Evolutionary conservation across 73 alveolate genomes (phyloP), one percentile per base, ranked within the genome.

Genomic region (Stentor coeruleus): DNA sequence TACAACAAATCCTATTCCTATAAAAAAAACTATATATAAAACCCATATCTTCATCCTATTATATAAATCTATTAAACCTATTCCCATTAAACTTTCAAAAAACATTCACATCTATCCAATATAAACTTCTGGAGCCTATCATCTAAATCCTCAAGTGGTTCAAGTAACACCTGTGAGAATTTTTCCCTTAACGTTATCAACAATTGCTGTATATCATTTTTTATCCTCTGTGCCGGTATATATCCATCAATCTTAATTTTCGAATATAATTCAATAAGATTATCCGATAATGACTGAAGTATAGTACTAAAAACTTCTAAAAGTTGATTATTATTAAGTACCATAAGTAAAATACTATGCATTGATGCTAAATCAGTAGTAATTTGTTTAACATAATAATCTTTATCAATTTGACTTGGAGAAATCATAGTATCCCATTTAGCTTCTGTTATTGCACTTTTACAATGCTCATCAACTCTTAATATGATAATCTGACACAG

Each of bases 351-450:
- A 33, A 66, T 66, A 40, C 79, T 66, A 40, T 66, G n/a, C 79
- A 66, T 66, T 14, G 79, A 66, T 14, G 79, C 11, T 40, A 66
- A 26, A 40, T 66, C 79, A 66, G 79, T 20, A 14, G 37, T 26
- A 28, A 66, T 66, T 33, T 66, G 79, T 26, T 66, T 66, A 11
- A 66, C 33, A 33, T 66, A 66, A 31, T 66, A 66, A 33, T 66
- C 39, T 66, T 20, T 66, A 31, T 66, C 79, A 11, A 31, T 66
- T 66, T 66, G 79, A 31, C 37, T 66, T 20, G 79, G 79, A 31
- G 79, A 66, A 20, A 66, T 66, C 79, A 66, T 66, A 20, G 37
- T 66, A 14, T 66, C 79, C 79, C 79, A 66, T 66, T 66, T 66
- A 31, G 79, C 79, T 1, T 66, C 79, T 2, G n/a, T 20, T 26